Percentiles rank a stretch among this genome's conserved stretches.
These are phyloP conservation scores for Pogostemon cablin DNA, from an alignment of 257 asterid genomes.

Conservation along the genomic window DNA sequence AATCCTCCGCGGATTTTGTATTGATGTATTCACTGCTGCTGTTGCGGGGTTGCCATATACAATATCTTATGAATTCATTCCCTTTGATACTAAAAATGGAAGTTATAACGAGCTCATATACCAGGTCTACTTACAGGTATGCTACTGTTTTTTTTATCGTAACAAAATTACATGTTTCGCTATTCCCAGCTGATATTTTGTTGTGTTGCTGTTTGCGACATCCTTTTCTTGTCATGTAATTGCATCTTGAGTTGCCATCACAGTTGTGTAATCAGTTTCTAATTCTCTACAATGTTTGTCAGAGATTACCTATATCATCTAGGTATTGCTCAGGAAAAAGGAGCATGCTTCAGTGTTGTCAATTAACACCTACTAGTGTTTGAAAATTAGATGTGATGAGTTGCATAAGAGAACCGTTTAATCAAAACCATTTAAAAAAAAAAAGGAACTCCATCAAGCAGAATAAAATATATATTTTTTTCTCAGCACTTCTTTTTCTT, in stretches of 20 bases:
- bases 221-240: not conserved
- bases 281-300: not conserved
- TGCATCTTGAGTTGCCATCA: not conserved
- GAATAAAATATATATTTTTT: too few species aligned
- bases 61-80: conserved; percentile 38
- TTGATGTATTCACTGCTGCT: conserved; percentile 45
- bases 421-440: not conserved
- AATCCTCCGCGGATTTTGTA: conserved; percentile 36
- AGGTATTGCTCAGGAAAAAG: not conserved
- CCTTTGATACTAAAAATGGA: conserved; percentile 33
- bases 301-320: not conserved
- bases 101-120: conserved; percentile 37
- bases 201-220: not conserved
- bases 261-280: not conserved
- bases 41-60: conserved; percentile 28
- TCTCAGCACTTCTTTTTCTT: too few species aligned
- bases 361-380: not conserved
- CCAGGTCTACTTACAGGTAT: conserved; percentile 41
- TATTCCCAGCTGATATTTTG: not conserved
- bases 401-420: not conserved
- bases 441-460: not conserved
- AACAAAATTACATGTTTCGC: not conserved
- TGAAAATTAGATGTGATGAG: not conserved
- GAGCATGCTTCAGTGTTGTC: not conserved
- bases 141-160: not conserved